Evolutionary conservation across 2,329 filamentous ascomycete genomes (phyloP).

Genomic region (Talaromyces sp.): DNA sequence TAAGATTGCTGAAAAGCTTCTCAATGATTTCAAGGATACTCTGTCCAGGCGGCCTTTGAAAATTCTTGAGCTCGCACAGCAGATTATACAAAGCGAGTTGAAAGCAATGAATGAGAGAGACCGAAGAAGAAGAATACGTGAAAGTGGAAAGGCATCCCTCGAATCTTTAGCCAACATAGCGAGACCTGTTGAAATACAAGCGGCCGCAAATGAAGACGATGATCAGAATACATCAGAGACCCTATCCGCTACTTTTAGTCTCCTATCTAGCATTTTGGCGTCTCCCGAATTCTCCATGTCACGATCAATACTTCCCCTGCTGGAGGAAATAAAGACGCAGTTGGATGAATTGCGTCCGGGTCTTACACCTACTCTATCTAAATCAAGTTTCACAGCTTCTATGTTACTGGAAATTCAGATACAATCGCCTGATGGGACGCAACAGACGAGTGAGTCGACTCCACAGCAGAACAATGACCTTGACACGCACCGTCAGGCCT

Average conservation of each 20-base stretch:
- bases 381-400: conserved; percentile 36
- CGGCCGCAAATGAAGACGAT: conserved; percentile 10
- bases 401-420: conserved; percentile 42
- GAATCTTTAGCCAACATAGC: conserved; percentile 33
- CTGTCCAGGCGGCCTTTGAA: conserved; percentile 37
- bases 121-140: conserved; percentile 1
- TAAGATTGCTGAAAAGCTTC: conserved; percentile 38
- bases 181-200: conserved; percentile 18
- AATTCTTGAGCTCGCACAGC: conserved; percentile 39
- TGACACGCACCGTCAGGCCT: conserved; percentile 37
- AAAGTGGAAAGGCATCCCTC: conserved; percentile 26
- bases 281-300: conserved; percentile 37
- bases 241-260: conserved; percentile 38
- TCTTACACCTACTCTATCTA: conserved; percentile 30
- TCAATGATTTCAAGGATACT: conserved; percentile 40
- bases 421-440: conserved; percentile 22
- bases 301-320: conserved; percentile 24
- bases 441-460: conserved; percentile 18
- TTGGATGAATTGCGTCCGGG: conserved; percentile 33
- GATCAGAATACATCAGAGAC: conserved; percentile 31
- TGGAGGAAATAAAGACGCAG: conserved; percentile 31
- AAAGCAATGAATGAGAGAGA: conserved; percentile 15
- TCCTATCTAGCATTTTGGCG: conserved; percentile 39
- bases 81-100: conserved; percentile 37
- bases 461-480: conserved; percentile 32